A percentile compares a stretch with the other conserved stretches of the same genome.
Evolutionary conservation across 1,139 yeast species (phyloP).

Genomic region (Spencermartinsiella ligniputridi): DNA sequence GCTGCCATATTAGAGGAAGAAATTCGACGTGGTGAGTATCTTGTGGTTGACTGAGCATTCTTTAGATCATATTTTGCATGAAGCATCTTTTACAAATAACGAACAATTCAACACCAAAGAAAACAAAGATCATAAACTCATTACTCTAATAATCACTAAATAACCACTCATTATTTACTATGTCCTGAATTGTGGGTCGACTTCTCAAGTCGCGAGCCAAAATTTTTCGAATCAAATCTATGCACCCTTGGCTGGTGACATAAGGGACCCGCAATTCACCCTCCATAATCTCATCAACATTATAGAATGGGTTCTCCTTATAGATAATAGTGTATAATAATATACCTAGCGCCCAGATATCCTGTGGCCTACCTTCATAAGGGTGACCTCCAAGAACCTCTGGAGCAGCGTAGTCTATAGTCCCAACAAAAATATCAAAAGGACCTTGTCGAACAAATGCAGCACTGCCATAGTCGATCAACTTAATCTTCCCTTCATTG

Average conservation of each 20-base stretch:
- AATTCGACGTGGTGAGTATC: constrained; percentile 5
- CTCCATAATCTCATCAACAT: constrained; percentile 91
- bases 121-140: neutral
- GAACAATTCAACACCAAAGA: too few species aligned
- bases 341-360: constrained; percentile 95
- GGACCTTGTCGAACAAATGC: constrained; percentile 90
- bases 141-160: constrained; percentile 4
- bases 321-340: constrained; percentile 82
- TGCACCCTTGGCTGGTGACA: constrained; percentile 50
- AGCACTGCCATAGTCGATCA: constrained; percentile 94
- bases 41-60: neutral
- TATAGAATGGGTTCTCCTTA: constrained; percentile 92
- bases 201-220: constrained; percentile 57
- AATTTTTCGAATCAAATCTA: constrained; percentile 57
- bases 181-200: constrained; percentile 71
- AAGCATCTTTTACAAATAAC: too few species aligned
- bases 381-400: constrained; percentile 86
- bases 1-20: constrained; percentile 16
- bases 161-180: constrained; percentile 63
- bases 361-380: constrained; percentile 91
- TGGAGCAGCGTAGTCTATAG: constrained; percentile 95
- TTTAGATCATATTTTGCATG: neutral
- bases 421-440: constrained; percentile 94
- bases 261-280: constrained; percentile 72
- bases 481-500: constrained; percentile 47